Evolutionary conservation across 768 basidiomycete species (phyloP).

Genomic region (Hemileccinum impolitum): DNA sequence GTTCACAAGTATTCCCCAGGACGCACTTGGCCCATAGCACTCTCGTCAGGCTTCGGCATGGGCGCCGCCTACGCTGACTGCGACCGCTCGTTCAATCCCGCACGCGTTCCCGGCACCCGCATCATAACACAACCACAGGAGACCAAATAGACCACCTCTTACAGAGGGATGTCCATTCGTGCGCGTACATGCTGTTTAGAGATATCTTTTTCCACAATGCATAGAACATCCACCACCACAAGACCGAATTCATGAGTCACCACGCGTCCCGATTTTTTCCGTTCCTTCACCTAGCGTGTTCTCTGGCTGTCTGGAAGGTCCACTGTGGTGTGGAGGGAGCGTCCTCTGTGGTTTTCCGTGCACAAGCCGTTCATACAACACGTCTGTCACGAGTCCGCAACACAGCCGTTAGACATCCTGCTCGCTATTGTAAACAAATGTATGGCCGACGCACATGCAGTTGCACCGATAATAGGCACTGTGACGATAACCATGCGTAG

Average conservation of each 20-base stretch:
- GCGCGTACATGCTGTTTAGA: conserved; percentile 27
- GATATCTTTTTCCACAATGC: conserved; percentile 23
- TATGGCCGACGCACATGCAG: conserved; percentile 46
- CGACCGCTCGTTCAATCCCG: conserved; percentile 90
- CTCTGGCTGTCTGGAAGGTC: conserved; percentile 10
- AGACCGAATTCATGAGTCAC: conserved; percentile 5
- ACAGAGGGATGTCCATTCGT: background rate
- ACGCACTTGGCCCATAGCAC: conserved; percentile 88
- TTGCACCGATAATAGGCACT: conserved; percentile 61
- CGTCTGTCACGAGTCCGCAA: conserved; percentile 37
- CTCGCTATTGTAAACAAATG: background rate
- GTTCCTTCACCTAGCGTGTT: conserved; percentile 1
- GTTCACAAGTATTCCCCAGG: conserved; percentile 42
- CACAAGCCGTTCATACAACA: conserved; percentile 63
- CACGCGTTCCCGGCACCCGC: conserved; percentile 80
- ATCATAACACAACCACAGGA: conserved; percentile 46
- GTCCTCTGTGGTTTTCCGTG: conserved; percentile 48
- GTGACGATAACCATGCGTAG: conserved; percentile 58
- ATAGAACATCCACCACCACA: conserved; percentile 14
- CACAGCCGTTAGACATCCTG: conserved; percentile 6
- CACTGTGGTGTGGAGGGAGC: conserved; percentile 25
- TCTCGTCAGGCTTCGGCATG: conserved; percentile 82
- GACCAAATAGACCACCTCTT: conserved; percentile 26
- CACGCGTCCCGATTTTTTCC: conserved; percentile 19
- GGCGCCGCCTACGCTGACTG: conserved; percentile 90